These are phyloP conservation scores for Cardamine chenopodiifolia DNA, from an alignment of 345 rosid genomes.

Conservation along the genomic window DNA sequence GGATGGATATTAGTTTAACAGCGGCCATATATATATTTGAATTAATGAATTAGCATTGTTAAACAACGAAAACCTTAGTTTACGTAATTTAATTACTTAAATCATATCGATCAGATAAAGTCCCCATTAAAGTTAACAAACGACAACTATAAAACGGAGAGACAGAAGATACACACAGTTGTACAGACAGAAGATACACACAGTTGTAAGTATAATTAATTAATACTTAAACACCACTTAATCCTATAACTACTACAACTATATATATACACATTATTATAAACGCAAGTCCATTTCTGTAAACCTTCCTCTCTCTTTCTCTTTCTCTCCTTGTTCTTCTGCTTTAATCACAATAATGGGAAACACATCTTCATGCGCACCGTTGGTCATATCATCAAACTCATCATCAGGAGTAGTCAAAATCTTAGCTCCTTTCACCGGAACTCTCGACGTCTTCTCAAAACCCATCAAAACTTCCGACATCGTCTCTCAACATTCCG, in stretches of 20 bases:
- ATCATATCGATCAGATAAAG: conserved; percentile 18
- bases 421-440: conserved; percentile 41
- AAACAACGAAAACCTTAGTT: conserved; percentile 17
- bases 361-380: conserved; percentile 46
- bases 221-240: conserved; percentile 32
- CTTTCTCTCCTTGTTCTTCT: conserved; percentile 1
- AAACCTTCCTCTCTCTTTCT: not conserved
- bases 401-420: conserved; percentile 36
- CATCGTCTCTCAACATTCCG: conserved; percentile 34
- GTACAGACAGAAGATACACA: conserved; percentile 35
- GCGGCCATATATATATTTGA: conserved; percentile 13
- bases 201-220: conserved; percentile 35
- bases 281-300: conserved; percentile 30
- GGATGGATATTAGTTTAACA: not conserved
- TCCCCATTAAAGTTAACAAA: conserved; percentile 33
- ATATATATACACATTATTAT: conserved; percentile 14
- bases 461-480: conserved; percentile 39
- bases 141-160: conserved; percentile 35
- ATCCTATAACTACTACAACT: conserved; percentile 24
- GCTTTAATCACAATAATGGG: conserved; percentile 37
- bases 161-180: conserved; percentile 39
- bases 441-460: conserved; percentile 34
- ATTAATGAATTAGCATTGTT: conserved; percentile 1
- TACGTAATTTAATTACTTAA: conserved; percentile 10
- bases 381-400: conserved; percentile 28